Percentiles rank a stretch among this genome's conserved stretches.
phyloP scores from a whole-genome alignment of 345 rosid species.

The Rhodomyrtus tomentosa region DNA sequence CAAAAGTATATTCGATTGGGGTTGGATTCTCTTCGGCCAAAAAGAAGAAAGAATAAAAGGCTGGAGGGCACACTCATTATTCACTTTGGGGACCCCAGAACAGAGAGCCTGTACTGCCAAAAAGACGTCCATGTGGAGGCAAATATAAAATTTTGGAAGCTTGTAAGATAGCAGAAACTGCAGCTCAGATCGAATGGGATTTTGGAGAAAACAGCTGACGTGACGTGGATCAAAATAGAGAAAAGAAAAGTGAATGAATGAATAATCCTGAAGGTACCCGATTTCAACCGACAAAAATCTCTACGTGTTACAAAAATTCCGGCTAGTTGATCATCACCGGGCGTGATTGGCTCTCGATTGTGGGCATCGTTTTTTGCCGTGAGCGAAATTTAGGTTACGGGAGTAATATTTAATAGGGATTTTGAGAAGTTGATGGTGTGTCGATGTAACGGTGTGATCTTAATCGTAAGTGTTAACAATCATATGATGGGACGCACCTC shows the following conservation, averaged over 20 bases:
- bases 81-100: not conserved
- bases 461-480: too few species aligned
- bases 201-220: not conserved
- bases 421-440: too few species aligned
- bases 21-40: not conserved
- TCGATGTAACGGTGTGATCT: too few species aligned
- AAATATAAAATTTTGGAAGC: not conserved
- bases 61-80: not conserved
- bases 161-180: not conserved
- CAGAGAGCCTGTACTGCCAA: not conserved
- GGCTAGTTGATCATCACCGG: not conserved
- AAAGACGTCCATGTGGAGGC: not conserved
- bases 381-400: fast-evolving
- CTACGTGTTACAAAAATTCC: not conserved
- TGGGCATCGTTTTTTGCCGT: too few species aligned
- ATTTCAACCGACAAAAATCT: fast-evolving
- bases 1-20: not conserved
- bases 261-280: not conserved
- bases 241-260: not conserved
- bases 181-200: not conserved
- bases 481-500: too few species aligned
- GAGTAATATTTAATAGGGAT: too few species aligned
- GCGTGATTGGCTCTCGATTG: not conserved
- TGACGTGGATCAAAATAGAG: not conserved
- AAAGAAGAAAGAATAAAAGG: not conserved